Conservation (phyloP, 2,329 filamentous ascomycete species). For the Curvularia eragrostidis region DNA sequence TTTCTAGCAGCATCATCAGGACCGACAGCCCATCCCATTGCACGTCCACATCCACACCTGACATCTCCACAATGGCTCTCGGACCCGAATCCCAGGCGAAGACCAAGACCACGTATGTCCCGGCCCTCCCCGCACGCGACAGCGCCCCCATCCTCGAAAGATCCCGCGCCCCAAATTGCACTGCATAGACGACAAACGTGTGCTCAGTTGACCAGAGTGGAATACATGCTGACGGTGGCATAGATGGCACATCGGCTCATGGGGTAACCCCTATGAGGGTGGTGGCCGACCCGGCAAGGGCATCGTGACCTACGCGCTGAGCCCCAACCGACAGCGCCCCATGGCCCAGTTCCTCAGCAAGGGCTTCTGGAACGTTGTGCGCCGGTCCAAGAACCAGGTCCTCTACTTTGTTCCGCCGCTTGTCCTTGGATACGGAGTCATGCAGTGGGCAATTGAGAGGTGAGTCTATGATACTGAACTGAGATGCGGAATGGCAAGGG, state of each 20-base stretch:
- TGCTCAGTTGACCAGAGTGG: slow-evolving; percentile 8
- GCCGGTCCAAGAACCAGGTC: slow-evolving; percentile 83
- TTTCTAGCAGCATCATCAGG: slow-evolving; percentile 26
- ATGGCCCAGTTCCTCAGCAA: slow-evolving; percentile 78
- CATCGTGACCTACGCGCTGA: slow-evolving; percentile 74
- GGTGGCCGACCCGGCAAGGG: slow-evolving; percentile 62
- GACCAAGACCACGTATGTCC: slow-evolving; percentile 41
- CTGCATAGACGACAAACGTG: slow-evolving; percentile 13
- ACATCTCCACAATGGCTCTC: slow-evolving; percentile 40
- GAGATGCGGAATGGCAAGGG: background rate
- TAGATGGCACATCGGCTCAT: slow-evolving; percentile 49
- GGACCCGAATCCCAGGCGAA: slow-evolving; percentile 37
- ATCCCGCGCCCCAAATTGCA: slow-evolving; percentile 16
- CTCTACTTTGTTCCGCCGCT: slow-evolving; percentile 87
- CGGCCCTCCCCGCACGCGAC: slow-evolving; percentile 7
- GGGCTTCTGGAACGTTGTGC: slow-evolving; percentile 94
- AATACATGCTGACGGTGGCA: slow-evolving; percentile 22
- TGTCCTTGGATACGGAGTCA: slow-evolving; percentile 76
- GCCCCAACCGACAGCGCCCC: slow-evolving; percentile 87
- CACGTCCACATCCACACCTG: slow-evolving; percentile 20
- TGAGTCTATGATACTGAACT: slow-evolving; percentile 58
- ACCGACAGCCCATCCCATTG: slow-evolving; percentile 27
- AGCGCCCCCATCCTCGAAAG: slow-evolving; percentile 3
- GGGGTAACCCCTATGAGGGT: slow-evolving; percentile 50
- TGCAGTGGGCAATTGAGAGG: slow-evolving; percentile 93